A percentile compares a stretch with the other conserved stretches of the same genome.
Conservation (phyloP, 2,329 filamentous ascomycete genomes). For the Volutella citrinella region DNA sequence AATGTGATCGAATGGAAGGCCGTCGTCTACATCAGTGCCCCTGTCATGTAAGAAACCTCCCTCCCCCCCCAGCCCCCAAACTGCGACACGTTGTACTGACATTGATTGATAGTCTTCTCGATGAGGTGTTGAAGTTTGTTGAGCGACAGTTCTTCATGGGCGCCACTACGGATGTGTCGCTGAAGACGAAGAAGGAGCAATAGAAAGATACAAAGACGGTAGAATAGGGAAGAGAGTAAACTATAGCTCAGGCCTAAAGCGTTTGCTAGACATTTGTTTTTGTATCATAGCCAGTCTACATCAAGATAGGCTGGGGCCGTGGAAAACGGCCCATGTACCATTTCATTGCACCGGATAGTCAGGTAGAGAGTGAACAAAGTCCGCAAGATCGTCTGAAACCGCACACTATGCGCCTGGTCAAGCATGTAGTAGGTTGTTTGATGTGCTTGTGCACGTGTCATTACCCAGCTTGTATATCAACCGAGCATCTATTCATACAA, state of each 20-base stretch:
- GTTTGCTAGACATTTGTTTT: slow-evolving; percentile 24
- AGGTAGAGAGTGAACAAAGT: too few species aligned
- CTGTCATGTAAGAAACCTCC: slow-evolving; percentile 82
- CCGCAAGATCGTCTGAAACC: too few species aligned
- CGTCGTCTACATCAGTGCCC: slow-evolving; percentile 81
- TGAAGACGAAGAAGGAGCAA: slow-evolving; percentile 53
- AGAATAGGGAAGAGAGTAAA: slow-evolving; percentile 14
- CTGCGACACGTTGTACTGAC: too few species aligned
- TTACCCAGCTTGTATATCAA: slow-evolving; percentile 23
- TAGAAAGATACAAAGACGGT: slow-evolving; percentile 32
- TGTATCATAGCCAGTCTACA: slow-evolving; percentile 23
- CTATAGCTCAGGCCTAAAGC: too few species aligned
- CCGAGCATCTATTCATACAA: slow-evolving; percentile 35
- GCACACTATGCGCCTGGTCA: too few species aligned
- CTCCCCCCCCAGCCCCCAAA: too few species aligned
- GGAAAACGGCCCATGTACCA: neutral
- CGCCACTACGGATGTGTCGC: slow-evolving; percentile 37
- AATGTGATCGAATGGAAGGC: slow-evolving; percentile 89
- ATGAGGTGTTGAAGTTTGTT: slow-evolving; percentile 76
- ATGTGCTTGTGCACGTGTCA: slow-evolving; percentile 21
- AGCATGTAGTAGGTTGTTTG: too few species aligned
- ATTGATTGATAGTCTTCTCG: slow-evolving; percentile 59
- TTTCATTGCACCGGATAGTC: too few species aligned
- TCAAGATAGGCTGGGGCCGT: slow-evolving; percentile 7
- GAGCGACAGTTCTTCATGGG: slow-evolving; percentile 67